Evolutionary conservation across 345 rosid species (phyloP).

Genomic region (Erucastrum elatum): DNA sequence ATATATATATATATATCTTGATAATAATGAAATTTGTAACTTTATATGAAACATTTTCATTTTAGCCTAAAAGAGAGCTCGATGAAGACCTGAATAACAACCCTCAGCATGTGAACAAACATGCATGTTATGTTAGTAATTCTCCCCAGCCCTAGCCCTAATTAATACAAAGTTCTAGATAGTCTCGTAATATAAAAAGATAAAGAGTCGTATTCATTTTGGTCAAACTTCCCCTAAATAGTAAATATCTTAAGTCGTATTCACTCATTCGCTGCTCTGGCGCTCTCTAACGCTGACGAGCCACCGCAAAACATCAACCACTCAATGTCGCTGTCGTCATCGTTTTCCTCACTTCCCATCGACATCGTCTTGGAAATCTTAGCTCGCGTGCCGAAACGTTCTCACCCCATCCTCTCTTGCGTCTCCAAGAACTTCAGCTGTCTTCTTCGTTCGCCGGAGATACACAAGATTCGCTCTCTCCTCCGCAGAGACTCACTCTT

Average conservation of each 20-base stretch:
- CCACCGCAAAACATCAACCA: background rate
- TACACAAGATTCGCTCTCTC: background rate
- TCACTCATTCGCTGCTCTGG: too few species aligned
- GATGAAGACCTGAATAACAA: conserved; percentile 38
- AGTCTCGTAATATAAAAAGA: too few species aligned
- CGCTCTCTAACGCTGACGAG: background rate
- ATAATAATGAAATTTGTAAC: background rate
- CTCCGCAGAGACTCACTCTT: background rate
- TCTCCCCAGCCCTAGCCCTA: too few species aligned
- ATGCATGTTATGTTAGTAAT: too few species aligned
- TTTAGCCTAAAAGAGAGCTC: conserved; percentile 71
- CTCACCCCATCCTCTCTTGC: background rate
- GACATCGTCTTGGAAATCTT: background rate
- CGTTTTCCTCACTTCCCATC: background rate
- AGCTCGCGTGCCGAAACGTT: background rate
- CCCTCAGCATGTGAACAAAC: conserved; percentile 70
- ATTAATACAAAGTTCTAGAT: too few species aligned
- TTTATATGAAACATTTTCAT: background rate
- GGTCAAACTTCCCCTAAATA: too few species aligned
- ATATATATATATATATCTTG: background rate
- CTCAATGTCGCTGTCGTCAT: background rate
- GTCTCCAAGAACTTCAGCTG: background rate
- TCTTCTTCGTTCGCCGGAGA: background rate
- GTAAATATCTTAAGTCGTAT: too few species aligned
- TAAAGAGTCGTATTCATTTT: too few species aligned